Percentiles rank a stretch among this genome's conserved stretches.
Conservation (phyloP, 2,329 filamentous ascomycete species). For the Alternaria sp. region DNA sequence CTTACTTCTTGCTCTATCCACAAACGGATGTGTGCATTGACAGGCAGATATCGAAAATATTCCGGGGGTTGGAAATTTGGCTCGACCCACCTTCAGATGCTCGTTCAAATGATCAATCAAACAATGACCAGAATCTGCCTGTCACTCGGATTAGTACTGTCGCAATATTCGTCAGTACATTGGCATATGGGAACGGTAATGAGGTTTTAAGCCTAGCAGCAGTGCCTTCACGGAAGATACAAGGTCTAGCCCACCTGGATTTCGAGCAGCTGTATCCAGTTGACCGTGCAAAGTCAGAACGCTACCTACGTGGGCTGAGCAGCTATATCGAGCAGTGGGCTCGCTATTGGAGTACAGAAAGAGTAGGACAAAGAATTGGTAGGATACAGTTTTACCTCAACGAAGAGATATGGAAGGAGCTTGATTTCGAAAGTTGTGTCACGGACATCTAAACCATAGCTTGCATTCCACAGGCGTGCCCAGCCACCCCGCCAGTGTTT, state of each 20-base stretch:
- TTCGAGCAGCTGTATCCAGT: constrained; percentile 6
- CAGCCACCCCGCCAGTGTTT: background rate
- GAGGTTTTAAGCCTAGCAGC: background rate
- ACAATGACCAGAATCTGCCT: background rate
- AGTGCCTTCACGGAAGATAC: background rate
- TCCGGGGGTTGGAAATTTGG: constrained; percentile 5
- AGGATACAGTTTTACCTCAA: constrained; percentile 1
- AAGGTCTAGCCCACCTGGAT: constrained; percentile 1
- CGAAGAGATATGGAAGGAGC: background rate
- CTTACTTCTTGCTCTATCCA: background rate
- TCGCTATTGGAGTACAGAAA: background rate
- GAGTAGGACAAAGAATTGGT: background rate
- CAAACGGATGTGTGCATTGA: background rate
- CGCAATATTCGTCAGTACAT: background rate
- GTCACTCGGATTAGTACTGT: background rate
- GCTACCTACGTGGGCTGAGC: background rate
- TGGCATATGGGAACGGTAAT: constrained; percentile 1
- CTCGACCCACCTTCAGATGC: background rate
- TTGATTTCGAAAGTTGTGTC: background rate
- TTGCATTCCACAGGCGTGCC: background rate
- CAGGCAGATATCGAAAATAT: background rate
- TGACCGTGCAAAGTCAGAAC: constrained; percentile 2
- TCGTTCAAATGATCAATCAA: background rate
- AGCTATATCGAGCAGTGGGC: background rate
- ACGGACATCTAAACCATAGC: background rate